A percentile compares a stretch with the other conserved stretches of the same genome.
These are phyloP conservation scores for Cynara cardunculus DNA, from an alignment of 129 eudicot genomes.

Conservation along the genomic window DNA sequence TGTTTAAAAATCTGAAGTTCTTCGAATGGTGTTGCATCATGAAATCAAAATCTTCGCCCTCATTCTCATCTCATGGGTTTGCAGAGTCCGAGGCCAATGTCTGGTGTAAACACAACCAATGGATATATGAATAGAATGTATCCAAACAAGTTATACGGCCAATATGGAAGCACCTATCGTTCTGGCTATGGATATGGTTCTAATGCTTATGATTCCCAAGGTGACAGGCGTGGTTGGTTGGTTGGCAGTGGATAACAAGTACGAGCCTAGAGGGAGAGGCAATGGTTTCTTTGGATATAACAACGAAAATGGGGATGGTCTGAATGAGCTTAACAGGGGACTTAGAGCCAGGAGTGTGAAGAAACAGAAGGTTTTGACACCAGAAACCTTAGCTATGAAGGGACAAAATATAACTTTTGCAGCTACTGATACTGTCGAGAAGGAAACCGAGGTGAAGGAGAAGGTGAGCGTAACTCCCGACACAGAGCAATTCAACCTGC, in stretches of 20 bases:
- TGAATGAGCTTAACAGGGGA: conserved; percentile 78
- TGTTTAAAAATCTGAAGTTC: no score
- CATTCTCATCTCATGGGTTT: conserved; percentile 39
- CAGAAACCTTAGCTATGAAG: conserved; percentile 46
- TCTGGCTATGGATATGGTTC: no score
- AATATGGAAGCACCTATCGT: no score
- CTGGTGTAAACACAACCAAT: conserved; percentile 39
- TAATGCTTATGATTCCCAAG: no score
- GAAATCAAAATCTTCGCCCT: conserved; percentile 44
- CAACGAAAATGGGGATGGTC: conserved; percentile 60
- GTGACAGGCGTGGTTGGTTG: conserved; percentile 69
- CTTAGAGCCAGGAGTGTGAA: conserved; percentile 62
- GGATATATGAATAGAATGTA: no score
- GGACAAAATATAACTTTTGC: conserved; percentile 43
- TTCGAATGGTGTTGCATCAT: conserved; percentile 32
- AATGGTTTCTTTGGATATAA: conserved; percentile 51
- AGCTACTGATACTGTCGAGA: conserved; percentile 25
- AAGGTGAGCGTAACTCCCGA: no score
- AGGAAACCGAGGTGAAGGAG: conserved; percentile 23
- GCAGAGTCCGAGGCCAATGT: conserved; percentile 48
- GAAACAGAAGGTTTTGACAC: conserved; percentile 43
- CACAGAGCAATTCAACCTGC: conserved; percentile 57
- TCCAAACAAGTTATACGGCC: no score
- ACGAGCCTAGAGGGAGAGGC: conserved; percentile 61
- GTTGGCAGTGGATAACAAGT: conserved; percentile 55